Evolutionary conservation across 2,329 filamentous ascomycete species (phyloP).

Genomic region (Diplodia scrobiculata): DNA sequence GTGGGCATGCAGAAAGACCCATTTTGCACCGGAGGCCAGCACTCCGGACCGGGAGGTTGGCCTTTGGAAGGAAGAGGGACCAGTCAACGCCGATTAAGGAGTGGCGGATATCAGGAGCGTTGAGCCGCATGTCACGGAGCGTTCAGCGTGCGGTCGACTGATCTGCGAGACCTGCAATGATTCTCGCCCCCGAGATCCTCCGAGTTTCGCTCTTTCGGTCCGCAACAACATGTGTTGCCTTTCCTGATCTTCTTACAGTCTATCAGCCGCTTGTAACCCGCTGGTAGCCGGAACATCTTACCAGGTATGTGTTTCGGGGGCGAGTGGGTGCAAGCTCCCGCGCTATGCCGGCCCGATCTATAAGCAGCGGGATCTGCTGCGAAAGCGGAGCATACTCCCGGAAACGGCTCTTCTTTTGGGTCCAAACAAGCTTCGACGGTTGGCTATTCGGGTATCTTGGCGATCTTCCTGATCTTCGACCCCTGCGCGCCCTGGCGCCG

Average conservation of each 20-base stretch:
- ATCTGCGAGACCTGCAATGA: constrained; percentile 5
- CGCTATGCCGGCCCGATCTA: constrained; percentile 11
- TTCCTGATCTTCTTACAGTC: neutral
- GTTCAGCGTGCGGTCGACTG: neutral
- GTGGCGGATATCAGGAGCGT: neutral
- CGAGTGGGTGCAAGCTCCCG: neutral
- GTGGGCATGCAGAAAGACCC: constrained; percentile 21
- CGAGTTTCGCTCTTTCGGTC: constrained; percentile 22
- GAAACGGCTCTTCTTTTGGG: constrained; percentile 7
- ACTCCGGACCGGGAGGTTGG: constrained; percentile 10
- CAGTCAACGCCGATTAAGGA: constrained; percentile 10
- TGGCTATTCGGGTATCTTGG: constrained; percentile 23
- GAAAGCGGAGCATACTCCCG: constrained; percentile 12
- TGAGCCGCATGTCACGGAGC: neutral
- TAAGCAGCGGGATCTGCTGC: constrained; percentile 20
- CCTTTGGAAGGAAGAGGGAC: constrained; percentile 7
- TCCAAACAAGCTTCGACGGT: constrained; percentile 23
- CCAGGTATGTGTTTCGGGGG: constrained; percentile 3
- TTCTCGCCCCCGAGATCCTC: constrained; percentile 14
- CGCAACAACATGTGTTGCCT: constrained; percentile 6
- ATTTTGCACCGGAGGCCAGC: neutral
- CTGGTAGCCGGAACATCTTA: constrained; percentile 9
- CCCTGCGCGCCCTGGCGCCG: constrained; percentile 4
- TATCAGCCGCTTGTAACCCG: constrained; percentile 21
- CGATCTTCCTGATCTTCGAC: constrained; percentile 26